Conservation (phyloP, 192 early-diverging fungal genomes). For the Coemansia sp. region DNA sequence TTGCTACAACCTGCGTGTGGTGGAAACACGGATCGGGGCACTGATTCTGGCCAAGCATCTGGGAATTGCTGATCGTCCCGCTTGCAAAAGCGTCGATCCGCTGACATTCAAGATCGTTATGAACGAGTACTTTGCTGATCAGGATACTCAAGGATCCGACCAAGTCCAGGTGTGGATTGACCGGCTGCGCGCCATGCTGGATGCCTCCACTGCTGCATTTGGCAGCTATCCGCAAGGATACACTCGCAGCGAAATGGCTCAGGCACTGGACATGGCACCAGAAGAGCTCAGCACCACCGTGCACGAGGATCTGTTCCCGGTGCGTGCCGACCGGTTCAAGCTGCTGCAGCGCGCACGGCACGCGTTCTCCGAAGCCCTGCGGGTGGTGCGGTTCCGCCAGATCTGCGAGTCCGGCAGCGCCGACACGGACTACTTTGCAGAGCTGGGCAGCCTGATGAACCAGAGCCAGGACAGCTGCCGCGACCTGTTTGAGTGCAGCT, state of each 20-base stretch:
- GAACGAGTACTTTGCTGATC: constrained; percentile 31
- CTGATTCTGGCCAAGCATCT: constrained; percentile 59
- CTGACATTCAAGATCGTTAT: constrained; percentile 50
- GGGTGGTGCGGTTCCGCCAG: constrained; percentile 57
- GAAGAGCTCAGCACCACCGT: constrained; percentile 40
- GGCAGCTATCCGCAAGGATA: constrained; percentile 22
- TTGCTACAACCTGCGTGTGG: constrained; percentile 90
- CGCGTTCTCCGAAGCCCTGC: constrained; percentile 73
- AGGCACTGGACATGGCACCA: constrained; percentile 39
- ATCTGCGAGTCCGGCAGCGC: constrained; percentile 34
- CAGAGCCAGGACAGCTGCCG: constrained; percentile 80
- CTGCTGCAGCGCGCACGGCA: constrained; percentile 79
- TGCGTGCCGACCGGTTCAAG: constrained; percentile 66
- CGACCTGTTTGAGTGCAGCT: constrained; percentile 77
- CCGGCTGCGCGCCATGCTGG: constrained; percentile 28
- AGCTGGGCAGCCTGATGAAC: constrained; percentile 87
- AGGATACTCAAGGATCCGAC: constrained; percentile 2
- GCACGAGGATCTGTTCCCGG: constrained; percentile 55
- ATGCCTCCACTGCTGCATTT: constrained; percentile 13
- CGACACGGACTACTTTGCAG: constrained; percentile 27
- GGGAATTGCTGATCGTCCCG: constrained; percentile 42
- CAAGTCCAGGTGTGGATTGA: constrained; percentile 32
- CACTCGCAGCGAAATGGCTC: constrained; percentile 42
- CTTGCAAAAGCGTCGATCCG: constrained; percentile 61
- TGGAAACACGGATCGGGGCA: constrained; percentile 83